phyloP scores from a whole-genome alignment of 1,284 basidiomycete species.

The Sanghuangporus weigelae region DNA sequence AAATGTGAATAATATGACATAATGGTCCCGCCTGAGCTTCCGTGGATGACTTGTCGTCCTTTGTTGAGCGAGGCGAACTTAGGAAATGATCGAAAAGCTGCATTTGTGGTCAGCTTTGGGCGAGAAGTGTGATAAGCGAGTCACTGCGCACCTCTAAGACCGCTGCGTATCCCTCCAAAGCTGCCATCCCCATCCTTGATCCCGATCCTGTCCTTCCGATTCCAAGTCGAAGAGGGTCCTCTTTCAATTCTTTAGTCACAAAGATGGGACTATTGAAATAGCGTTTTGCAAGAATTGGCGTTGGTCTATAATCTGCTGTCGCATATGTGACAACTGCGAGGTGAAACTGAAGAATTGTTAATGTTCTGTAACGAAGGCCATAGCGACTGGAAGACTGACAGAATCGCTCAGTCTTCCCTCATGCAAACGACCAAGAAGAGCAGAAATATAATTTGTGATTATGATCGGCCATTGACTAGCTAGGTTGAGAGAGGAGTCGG shows the following conservation, averaged over 20 bases:
- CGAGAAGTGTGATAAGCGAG: not conserved
- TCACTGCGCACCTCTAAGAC: constrained; percentile 53
- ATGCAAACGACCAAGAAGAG: constrained; percentile 46
- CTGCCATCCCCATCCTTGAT: constrained; percentile 52
- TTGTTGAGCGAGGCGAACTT: constrained; percentile 19
- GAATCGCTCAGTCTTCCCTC: constrained; percentile 36
- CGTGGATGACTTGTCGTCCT: constrained; percentile 21
- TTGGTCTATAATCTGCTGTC: constrained; percentile 43
- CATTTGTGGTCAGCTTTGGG: not conserved
- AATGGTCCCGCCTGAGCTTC: constrained; percentile 18
- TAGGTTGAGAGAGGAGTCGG: constrained; percentile 58
- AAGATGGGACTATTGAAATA: constrained; percentile 44
- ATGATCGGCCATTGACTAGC: constrained; percentile 48
- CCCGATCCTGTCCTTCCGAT: constrained; percentile 51
- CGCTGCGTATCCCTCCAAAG: constrained; percentile 65
- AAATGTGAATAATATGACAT: constrained; percentile 59
- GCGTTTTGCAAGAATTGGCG: constrained; percentile 49
- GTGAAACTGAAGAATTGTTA: constrained; percentile 36
- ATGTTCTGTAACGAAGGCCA: not conserved
- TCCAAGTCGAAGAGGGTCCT: constrained; percentile 44
- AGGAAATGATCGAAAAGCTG: constrained; percentile 52
- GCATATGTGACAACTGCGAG: constrained; percentile 55
- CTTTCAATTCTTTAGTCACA: constrained; percentile 42
- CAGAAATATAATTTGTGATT: constrained; percentile 43
- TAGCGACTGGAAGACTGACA: constrained; percentile 25